Conservation (phyloP, 306 rosid genomes). For the Trifolium pratense region DNA sequence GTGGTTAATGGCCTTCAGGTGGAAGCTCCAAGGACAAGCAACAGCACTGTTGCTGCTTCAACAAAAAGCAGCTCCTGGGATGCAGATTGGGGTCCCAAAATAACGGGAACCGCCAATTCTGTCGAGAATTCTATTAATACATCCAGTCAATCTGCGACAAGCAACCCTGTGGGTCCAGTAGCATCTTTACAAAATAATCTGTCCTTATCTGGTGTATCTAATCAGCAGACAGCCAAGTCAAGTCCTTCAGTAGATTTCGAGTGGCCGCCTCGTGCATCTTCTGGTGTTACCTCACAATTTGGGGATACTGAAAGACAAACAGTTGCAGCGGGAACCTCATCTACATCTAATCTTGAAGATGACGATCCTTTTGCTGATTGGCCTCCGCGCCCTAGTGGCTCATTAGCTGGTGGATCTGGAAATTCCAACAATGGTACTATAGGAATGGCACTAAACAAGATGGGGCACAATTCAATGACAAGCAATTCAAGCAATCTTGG, state of each 20-base stretch:
- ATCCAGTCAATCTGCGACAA: slow-evolving; percentile 46
- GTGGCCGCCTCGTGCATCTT: slow-evolving; percentile 85
- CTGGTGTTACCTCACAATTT: slow-evolving; percentile 50
- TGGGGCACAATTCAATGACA: slow-evolving; percentile 57
- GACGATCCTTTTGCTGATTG: slow-evolving; percentile 92
- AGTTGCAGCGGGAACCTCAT: slow-evolving; percentile 54
- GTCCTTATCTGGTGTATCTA: slow-evolving; percentile 49
- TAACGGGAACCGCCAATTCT: slow-evolving; percentile 49
- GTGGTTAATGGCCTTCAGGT: slow-evolving; percentile 59
- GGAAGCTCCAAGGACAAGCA: slow-evolving; percentile 54
- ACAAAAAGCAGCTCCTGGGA: slow-evolving; percentile 78
- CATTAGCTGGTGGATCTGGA: slow-evolving; percentile 53
- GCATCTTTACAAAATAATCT: slow-evolving; percentile 50
- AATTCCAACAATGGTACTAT: slow-evolving; percentile 59
- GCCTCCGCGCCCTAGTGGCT: slow-evolving; percentile 87
- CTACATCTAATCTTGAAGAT: slow-evolving; percentile 64
- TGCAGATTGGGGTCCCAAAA: slow-evolving; percentile 83
- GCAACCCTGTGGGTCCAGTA: slow-evolving; percentile 51
- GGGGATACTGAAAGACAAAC: slow-evolving; percentile 64
- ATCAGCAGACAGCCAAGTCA: slow-evolving; percentile 63
- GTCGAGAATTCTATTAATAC: slow-evolving; percentile 49
- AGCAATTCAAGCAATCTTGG: slow-evolving; percentile 61
- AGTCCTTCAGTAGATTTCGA: slow-evolving; percentile 85
- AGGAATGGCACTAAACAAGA: slow-evolving; percentile 52
- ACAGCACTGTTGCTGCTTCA: slow-evolving; percentile 50